These are phyloP conservation scores for Peribolospora kevripleyi DNA, from an alignment of 768 basidiomycete species.

Conservation along the genomic window DNA sequence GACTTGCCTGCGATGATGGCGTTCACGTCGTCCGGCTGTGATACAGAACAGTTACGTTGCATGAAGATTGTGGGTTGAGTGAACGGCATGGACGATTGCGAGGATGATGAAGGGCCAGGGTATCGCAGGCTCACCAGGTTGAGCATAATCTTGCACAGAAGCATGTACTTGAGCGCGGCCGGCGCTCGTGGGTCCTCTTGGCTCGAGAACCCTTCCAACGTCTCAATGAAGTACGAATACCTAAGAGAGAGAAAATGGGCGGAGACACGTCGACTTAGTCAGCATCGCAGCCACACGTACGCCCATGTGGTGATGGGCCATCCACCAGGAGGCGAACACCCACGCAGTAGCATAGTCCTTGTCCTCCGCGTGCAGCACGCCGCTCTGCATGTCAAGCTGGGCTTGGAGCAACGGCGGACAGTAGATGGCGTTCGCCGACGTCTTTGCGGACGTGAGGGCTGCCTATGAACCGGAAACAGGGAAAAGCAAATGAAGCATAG, in stretches of 20 bases:
- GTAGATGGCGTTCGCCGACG: constrained; percentile 87
- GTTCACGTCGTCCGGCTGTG: constrained; percentile 76
- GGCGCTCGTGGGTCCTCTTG: constrained; percentile 58
- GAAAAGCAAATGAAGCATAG: background rate
- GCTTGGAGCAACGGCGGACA: constrained; percentile 48
- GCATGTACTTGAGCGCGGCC: constrained; percentile 85
- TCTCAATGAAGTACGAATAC: constrained; percentile 92
- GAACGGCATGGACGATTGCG: background rate
- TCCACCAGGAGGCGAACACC: background rate
- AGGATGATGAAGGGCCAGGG: background rate
- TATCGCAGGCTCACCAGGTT: constrained; percentile 39
- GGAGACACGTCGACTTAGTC: background rate
- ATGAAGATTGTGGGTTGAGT: no score
- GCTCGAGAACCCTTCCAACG: constrained; percentile 64
- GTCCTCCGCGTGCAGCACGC: constrained; percentile 82
- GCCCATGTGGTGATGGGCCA: no score
- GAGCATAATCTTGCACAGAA: constrained; percentile 94
- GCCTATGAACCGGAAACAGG: constrained; percentile 27
- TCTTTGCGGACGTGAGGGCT: constrained; percentile 66
- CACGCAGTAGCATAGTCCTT: constrained; percentile 82
- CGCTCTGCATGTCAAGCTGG: constrained; percentile 39
- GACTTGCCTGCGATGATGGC: constrained; percentile 66
- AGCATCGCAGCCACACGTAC: no score
- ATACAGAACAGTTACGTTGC: background rate
- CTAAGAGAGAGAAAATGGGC: background rate